Evolutionary conservation across 208 protist species (phyloP), one percentile per base, ranked within the genome.

Genomic region (Crithidia mellificae): DNA sequence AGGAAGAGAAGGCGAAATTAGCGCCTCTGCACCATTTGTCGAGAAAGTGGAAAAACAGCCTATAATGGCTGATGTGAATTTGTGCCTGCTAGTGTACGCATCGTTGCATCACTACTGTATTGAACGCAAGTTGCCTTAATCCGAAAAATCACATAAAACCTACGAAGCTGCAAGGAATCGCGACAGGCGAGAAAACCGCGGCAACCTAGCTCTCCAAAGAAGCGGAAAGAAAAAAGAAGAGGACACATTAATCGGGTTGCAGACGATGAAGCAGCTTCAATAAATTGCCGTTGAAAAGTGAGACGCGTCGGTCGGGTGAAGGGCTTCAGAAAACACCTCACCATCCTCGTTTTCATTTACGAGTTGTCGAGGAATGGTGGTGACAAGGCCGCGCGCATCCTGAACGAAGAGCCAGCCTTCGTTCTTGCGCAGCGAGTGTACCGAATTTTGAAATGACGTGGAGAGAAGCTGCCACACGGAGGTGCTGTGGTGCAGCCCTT

Each of bases 351-450:
- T 57, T 14, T 47, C 71, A 20, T 52, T 67, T 11, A 76, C 78
- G 19, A 68, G 34, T 43, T 71, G 47, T 30, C 69, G 73, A 17
- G 71, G 68, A 51, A 73, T 65, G n/a, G 72, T 66, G 7, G 67
- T 63, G 19, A 84, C 69, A n/a, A 84, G 49, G 12, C 72, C 73
- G 29, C 65, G 32, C 27, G 74, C 63, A 47, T 84, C 69, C 41
- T 80, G 69, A 8, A 80, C 74, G 29, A 77, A 78, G 47, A 80
- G 63, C 78, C 69, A 78, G 0, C 71, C 75, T 32, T 84, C 78
- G 20, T 78, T 74, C 49, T 84, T 80, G 41, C 71, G 75, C 11
- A 80, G 55, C 1, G 78, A 78, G 29, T 68, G 64, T 12, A 80
- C 68, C 6, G 78, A 80, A 17, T 77, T 67, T 22, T 68, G 57